Base-by-base conservation (phyloP, 495 filamentous ascomycete species). In the Aspergillus cristatus region DNA sequence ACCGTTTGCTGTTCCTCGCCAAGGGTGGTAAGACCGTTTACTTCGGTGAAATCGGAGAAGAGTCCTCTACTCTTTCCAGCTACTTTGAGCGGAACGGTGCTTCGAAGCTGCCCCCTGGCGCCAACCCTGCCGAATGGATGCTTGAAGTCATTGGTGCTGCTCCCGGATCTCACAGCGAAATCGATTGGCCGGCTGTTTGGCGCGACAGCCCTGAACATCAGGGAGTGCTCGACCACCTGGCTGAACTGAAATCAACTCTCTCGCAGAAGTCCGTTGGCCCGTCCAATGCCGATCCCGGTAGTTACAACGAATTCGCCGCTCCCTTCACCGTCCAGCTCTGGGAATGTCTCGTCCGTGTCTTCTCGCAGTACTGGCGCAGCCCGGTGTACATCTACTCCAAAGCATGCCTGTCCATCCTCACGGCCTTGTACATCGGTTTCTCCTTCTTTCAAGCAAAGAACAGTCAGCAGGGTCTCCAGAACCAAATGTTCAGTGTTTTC, bases 61-160 rank as follows among this genome's bases (percentile, higher is more conserved):
- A 86, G 65, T 86, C 85, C 0, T 70, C 71, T 16, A 81, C 68
- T 13, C 58, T 95, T 44, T 74, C 76, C 1, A 71, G 57, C 45
- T 94, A 94, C 61, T 95, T 95, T 46, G 82, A 91, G 60, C 67
- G 70, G 33, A 82, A 89, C 50, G 82, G 88, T 32, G 84, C 82
- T 3, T 62, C 70, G 14, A 68, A 76, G 48, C 46, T 95, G 72
- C 62, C 84, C 72, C 7, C 51, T 53, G 79, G 82, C 12, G 82
- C 85, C n/a, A 95, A 74, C 43, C 87, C 87, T 18, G 90, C 90
- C 14, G 90, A 97, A 62, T 94, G 85, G 84, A 95, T 97, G 85
- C 69, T 97, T 25, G 87, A 94, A 52, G 81, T 86, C 34, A 94
- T 90, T 50, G 90, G 89, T 43, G 87, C 86, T 17, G 88, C 89